Evolutionary conservation across 192 early-diverging fungal genomes (phyloP), one percentile per base, ranked within the genome.

Genomic region (Backusella tuberculispora): DNA sequence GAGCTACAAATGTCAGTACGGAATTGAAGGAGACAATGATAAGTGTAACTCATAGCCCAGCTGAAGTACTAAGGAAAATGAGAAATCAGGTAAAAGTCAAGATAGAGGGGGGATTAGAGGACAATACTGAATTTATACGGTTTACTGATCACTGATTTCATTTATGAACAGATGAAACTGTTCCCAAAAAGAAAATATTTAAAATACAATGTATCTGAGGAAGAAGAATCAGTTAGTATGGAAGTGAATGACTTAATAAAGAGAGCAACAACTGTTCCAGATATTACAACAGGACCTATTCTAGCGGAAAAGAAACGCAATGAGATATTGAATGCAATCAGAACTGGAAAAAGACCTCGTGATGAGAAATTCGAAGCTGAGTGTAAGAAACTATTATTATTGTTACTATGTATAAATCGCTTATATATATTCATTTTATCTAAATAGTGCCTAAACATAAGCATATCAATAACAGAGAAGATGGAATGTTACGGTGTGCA

Each of bases 271-370:
- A 76, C 75, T 0, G 24, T 71, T 4, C 79, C 79, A 21, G 79
- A 80, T 26, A 74, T 76, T 10, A 66, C 45, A n/a, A 56, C 56
- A 21, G 74, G 79, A 5, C 79, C 79, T 0, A 43, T 75, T 6
- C 12, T 64, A 0, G 79, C 75, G 3, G 79, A 80, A 67, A 80
- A 80, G 47, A 80, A 80, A n/a, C 45, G 79, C 13, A 80, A 63
- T 45, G 79, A 80, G 15, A 56, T 74, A 19, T 9, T 73, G 14
- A 73, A 74, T 50, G 73, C 74, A 24, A 69, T 80, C 24, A 72
- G 66, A 45, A 40, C 75, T 37, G 78, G 79, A 40, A 80, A 80
- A 34, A 40, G 79, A 13, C 75, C 71, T 15, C 64, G 44, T 4
- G 56, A 42, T 44, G 78, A 75, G 34, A 50, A 69, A 40, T 37